phyloP scores from a whole-genome alignment of 768 basidiomycete species.

The Russula virescens region DNA sequence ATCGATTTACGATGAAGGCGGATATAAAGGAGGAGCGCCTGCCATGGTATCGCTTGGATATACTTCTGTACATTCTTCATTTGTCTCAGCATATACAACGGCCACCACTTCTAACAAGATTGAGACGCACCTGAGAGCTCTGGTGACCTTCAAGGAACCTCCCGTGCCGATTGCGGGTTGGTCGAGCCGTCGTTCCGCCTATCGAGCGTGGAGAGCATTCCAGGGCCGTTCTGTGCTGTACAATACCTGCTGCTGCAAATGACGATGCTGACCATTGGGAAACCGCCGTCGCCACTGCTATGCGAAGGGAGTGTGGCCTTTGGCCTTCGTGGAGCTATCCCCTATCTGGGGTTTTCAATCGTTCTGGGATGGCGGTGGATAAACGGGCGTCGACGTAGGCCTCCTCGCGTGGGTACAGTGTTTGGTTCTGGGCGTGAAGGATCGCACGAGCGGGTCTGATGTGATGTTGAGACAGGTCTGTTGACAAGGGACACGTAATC shows the following conservation, averaged over 20 bases:
- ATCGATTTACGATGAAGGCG: no score
- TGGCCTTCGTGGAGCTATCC: conserved; percentile 48
- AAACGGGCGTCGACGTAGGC: conserved; percentile 44
- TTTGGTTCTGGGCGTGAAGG: conserved; percentile 51
- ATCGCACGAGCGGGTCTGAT: conserved; percentile 43
- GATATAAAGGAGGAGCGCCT: no score
- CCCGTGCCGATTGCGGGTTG: conserved; percentile 55
- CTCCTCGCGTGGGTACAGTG: conserved; percentile 43
- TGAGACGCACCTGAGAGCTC: conserved; percentile 52
- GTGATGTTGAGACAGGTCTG: conserved; percentile 49
- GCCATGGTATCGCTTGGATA: no score
- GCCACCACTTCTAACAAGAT: no score
- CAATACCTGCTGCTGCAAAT: conserved; percentile 68
- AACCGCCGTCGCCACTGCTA: conserved; percentile 27
- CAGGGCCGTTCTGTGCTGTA: conserved; percentile 61
- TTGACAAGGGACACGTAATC: conserved; percentile 51
- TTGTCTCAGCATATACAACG: no score
- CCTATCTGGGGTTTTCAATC: conserved; percentile 59
- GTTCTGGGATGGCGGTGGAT: conserved; percentile 35
- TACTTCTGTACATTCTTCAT: no score
- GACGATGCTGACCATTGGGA: conserved; percentile 56
- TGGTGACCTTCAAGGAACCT: conserved; percentile 63
- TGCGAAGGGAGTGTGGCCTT: conserved; percentile 48
- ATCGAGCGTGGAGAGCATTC: conserved; percentile 52
- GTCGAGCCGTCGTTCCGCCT: conserved; percentile 53